Conservation (phyloP, 768 basidiomycete species). For the Mycena chlorophos region DNA sequence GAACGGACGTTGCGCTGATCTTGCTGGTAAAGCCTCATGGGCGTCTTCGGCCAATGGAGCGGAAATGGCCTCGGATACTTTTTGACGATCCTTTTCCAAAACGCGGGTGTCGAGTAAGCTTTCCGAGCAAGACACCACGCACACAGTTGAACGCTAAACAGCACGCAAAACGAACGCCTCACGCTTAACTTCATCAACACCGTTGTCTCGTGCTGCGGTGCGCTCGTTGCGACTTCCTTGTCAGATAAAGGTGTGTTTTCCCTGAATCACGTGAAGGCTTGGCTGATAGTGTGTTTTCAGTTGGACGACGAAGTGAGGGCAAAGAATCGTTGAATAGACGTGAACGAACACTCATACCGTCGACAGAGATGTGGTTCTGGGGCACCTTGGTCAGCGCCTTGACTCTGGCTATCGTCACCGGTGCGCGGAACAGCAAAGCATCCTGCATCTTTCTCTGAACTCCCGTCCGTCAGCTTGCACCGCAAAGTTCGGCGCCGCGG, state of each 20-base stretch:
- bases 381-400: constrained; percentile 23
- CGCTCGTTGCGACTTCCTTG: constrained; percentile 20
- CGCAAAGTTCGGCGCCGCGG: constrained; percentile 22
- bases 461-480: constrained; percentile 21
- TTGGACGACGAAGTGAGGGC: constrained; percentile 24
- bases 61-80: constrained; percentile 25
- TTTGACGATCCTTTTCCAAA: constrained; percentile 26
- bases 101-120: constrained; percentile 25
- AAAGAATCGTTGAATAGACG: not conserved
- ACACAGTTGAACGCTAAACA: not conserved
- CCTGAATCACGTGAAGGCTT: not conserved
- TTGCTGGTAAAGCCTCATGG: constrained; percentile 29
- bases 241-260: constrained; percentile 12
- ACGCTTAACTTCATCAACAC: constrained; percentile 30
- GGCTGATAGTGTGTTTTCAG: constrained; percentile 6
- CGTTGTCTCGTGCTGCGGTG: constrained; percentile 25
- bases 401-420: constrained; percentile 25
- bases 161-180: constrained; percentile 25
- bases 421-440: not conserved
- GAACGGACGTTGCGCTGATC: not conserved
- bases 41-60: constrained; percentile 35
- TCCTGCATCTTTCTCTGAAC: not conserved
- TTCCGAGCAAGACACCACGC: too few species aligned
- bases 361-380: constrained; percentile 29
- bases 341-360: not conserved